Conservation (phyloP, 139 green algal species). For the Auxenochlorella protothecoides region DNA sequence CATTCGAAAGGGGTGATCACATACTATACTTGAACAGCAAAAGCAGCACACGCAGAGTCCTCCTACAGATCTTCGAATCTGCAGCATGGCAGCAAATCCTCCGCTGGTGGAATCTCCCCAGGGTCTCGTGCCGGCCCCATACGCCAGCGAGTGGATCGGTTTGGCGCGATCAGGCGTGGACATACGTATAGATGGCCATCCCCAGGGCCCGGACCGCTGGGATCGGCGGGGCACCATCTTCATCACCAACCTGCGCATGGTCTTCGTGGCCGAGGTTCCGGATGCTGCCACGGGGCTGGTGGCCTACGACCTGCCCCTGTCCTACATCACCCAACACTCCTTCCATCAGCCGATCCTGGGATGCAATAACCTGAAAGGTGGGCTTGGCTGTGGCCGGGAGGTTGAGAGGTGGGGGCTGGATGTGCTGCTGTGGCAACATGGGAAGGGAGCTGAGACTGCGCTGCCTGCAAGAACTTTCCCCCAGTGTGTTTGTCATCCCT, state of each 20-base stretch:
- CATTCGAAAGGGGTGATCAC: too few relatives aligned
- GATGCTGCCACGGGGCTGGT: constrained; percentile 44
- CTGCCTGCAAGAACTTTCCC: neutral
- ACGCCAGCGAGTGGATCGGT: neutral
- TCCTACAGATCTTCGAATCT: neutral
- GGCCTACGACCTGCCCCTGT: constrained; percentile 75
- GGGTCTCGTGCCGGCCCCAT: constrained; percentile 17
- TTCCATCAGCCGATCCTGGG: constrained; percentile 89
- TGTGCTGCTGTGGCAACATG: constrained; percentile 1
- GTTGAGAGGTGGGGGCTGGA: neutral
- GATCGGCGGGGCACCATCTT: constrained; percentile 30
- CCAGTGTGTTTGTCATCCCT: too few relatives aligned
- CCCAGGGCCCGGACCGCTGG: constrained; percentile 18
- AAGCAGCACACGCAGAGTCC: too few relatives aligned
- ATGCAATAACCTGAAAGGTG: constrained; percentile 83
- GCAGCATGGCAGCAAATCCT: neutral
- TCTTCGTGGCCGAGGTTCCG: constrained; percentile 61
- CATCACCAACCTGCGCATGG: constrained; percentile 58
- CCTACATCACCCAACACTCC: constrained; percentile 67
- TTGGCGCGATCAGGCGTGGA: constrained; percentile 4
- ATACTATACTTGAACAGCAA: too few relatives aligned
- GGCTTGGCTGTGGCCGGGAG: neutral
- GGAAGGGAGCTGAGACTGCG: neutral
- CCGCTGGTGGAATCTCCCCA: neutral
- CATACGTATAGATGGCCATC: neutral